phyloP scores from a whole-genome alignment of 768 basidiomycete species.

The Termitomyces sp. region DNA sequence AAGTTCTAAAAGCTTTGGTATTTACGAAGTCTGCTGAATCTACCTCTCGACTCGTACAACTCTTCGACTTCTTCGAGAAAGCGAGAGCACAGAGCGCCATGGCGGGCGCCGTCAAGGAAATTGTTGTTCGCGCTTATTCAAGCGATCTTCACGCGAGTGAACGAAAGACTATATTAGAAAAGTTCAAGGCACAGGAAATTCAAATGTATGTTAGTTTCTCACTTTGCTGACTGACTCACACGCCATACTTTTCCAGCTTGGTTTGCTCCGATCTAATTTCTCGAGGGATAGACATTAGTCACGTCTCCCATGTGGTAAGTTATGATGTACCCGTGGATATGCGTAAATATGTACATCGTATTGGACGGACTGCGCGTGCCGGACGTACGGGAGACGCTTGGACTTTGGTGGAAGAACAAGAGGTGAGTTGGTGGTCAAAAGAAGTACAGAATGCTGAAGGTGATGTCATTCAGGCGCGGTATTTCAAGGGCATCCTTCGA shows the following conservation, averaged over 20 bases:
- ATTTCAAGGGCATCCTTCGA: conserved; percentile 82
- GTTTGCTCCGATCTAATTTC: conserved; percentile 97
- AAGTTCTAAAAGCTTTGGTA: conserved; percentile 69
- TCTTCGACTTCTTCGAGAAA: conserved; percentile 79
- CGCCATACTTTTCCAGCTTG: conserved; percentile 43
- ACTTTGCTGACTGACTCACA: not conserved
- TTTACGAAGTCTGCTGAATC: conserved; percentile 98
- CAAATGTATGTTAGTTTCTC: conserved; percentile 57
- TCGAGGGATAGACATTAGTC: conserved; percentile 90
- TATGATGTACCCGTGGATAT: conserved; percentile 98
- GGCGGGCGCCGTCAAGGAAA: conserved; percentile 14
- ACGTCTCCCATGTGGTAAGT: conserved; percentile 89
- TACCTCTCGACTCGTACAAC: conserved; percentile 70
- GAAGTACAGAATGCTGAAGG: not conserved
- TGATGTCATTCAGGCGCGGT: conserved; percentile 52
- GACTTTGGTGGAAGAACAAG: conserved; percentile 94
- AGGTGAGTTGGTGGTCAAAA: conserved; percentile 36
- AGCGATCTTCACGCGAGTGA: conserved; percentile 75
- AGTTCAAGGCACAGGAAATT: conserved; percentile 76
- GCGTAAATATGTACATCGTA: conserved; percentile 96
- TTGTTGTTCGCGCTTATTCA: conserved; percentile 71
- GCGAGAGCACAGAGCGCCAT: conserved; percentile 20
- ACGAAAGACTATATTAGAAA: conserved; percentile 69
- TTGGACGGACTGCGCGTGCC: conserved; percentile 92
- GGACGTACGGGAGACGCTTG: conserved; percentile 87